phyloP scores from a whole-genome alignment of 345 rosid genomes.

The Leavenworthia alabamica region DNA sequence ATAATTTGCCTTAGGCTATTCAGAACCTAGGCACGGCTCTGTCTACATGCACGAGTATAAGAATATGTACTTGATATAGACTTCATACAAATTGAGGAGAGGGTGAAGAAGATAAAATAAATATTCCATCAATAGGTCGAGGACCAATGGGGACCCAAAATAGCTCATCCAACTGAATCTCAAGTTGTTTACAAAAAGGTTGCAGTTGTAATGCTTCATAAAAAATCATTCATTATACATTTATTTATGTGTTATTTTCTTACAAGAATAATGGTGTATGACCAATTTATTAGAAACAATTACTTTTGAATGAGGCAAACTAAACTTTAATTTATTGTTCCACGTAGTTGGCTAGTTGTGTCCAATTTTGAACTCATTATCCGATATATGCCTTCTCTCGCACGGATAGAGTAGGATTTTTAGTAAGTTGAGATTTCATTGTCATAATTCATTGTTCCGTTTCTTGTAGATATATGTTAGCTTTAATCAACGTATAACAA shows the following conservation, averaged over 20 bases:
- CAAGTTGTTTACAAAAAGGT: conserved; percentile 7
- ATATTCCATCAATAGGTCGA: conserved; percentile 7
- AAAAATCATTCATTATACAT: neutral
- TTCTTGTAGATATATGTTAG: neutral
- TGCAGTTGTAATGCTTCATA: conserved; percentile 8
- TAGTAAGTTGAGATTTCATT: neutral
- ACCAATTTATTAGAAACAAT: neutral
- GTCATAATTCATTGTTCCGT: neutral
- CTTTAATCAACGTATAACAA: neutral
- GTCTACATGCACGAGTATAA: conserved; percentile 12
- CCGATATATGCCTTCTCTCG: neutral
- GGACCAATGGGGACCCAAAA: conserved; percentile 26
- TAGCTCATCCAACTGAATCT: conserved; percentile 11
- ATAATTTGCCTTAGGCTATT: too few relatives aligned
- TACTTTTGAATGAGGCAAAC: conserved; percentile 9
- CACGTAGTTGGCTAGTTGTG: conserved; percentile 24
- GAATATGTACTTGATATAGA: conserved; percentile 17
- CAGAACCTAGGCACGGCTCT: too few relatives aligned
- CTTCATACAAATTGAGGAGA: conserved; percentile 9
- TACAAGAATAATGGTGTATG: neutral
- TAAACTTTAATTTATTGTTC: conserved; percentile 15
- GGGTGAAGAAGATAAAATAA: neutral
- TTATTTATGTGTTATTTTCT: neutral
- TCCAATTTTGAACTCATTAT: conserved; percentile 26
- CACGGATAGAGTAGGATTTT: neutral